Evolutionary conservation across 257 asterid species (phyloP).

Genomic region (Verbena officinalis): DNA sequence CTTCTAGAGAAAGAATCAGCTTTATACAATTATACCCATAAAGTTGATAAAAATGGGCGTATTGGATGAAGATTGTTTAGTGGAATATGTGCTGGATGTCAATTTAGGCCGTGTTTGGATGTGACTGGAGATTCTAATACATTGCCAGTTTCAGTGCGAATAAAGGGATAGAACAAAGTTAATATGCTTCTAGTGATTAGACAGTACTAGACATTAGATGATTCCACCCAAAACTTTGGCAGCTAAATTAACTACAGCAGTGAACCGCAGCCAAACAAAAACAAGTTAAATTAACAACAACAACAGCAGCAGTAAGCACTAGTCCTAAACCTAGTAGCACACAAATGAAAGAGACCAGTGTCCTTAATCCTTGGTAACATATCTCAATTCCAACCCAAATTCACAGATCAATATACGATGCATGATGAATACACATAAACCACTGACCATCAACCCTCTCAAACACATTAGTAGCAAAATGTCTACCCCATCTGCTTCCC

Average conservation of each 20-base stretch:
- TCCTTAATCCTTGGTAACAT: neutral
- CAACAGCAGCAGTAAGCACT: no score
- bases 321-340: constrained; percentile 3
- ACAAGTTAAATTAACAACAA: no score
- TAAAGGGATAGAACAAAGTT: no score
- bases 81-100: constrained; percentile 21
- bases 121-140: constrained; percentile 14
- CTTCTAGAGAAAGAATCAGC: constrained; percentile 4
- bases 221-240: no score
- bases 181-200: no score
- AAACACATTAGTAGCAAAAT: constrained; percentile 83
- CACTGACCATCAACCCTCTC: constrained; percentile 85
- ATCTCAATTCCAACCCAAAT: neutral
- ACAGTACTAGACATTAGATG: no score
- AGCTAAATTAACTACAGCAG: constrained; percentile 10
- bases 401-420: constrained; percentile 81
- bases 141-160: neutral
- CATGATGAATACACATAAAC: constrained; percentile 87
- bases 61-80: neutral
- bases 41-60: neutral
- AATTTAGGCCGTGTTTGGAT: constrained; percentile 9
- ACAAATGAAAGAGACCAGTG: neutral
- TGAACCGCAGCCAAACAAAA: constrained; percentile 23
- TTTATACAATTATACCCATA: neutral
- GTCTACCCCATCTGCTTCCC: constrained; percentile 92